Conservation (phyloP, 2,329 filamentous ascomycete species). For the Apiospora phragmitis region DNA sequence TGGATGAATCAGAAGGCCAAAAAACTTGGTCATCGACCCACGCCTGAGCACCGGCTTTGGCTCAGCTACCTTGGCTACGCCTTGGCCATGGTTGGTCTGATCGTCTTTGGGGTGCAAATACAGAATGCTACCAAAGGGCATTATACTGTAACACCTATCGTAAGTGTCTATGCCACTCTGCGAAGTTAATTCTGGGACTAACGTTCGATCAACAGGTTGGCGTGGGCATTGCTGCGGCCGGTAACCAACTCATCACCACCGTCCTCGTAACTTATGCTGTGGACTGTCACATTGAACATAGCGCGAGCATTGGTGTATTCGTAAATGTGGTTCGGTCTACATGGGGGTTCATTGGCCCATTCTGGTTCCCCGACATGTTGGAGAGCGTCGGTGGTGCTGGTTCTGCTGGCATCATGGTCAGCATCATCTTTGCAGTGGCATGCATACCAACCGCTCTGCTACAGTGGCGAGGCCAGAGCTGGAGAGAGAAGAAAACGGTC, state of each 20-base stretch:
- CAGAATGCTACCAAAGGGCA: constrained; percentile 39
- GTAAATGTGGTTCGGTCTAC: constrained; percentile 56
- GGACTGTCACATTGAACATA: constrained; percentile 54
- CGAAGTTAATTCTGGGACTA: neutral
- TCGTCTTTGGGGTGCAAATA: constrained; percentile 55
- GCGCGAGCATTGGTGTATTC: constrained; percentile 57
- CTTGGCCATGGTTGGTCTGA: constrained; percentile 50
- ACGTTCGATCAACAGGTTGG: constrained; percentile 36
- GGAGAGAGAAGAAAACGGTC: constrained; percentile 10
- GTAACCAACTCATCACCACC: constrained; percentile 63
- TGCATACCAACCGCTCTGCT: constrained; percentile 19
- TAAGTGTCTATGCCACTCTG: neutral
- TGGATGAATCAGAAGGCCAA: constrained; percentile 47
- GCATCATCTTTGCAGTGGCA: constrained; percentile 30
- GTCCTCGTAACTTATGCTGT: constrained; percentile 61
- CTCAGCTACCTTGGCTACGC: constrained; percentile 53
- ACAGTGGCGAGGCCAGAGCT: constrained; percentile 19
- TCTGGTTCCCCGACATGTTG: constrained; percentile 42
- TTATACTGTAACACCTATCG: constrained; percentile 58
- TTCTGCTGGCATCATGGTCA: constrained; percentile 36
- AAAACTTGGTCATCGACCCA: constrained; percentile 31
- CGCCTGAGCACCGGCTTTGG: constrained; percentile 58
- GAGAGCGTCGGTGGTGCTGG: constrained; percentile 31
- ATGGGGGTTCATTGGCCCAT: constrained; percentile 51
- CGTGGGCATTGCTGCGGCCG: constrained; percentile 49